These are phyloP conservation scores for Chrysochromulina parva DNA, from an alignment of 78 protist genomes.

Conservation along the genomic window DNA sequence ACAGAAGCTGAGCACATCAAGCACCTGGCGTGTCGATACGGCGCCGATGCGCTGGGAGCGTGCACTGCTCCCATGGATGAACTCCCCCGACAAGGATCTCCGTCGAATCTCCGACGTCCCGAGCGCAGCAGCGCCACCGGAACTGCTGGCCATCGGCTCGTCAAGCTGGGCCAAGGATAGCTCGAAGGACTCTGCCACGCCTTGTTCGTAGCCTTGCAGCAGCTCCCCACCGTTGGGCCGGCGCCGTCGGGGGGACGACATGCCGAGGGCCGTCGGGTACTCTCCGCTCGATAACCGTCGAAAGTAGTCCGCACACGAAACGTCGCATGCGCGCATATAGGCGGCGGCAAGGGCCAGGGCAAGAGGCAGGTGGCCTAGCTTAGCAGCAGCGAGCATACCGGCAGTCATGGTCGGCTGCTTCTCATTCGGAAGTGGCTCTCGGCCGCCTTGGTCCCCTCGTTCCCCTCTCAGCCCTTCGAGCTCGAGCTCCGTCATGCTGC, in stretches of 20 bases:
- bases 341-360: slow-evolving; percentile 26
- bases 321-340: slow-evolving; percentile 25
- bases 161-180: background rate
- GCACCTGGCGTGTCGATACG: background rate
- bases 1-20: background rate
- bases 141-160: no score
- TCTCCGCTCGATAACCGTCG: background rate
- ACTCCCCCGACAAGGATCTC: no score
- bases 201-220: background rate
- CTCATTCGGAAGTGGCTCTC: no score
- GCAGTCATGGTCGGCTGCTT: background rate
- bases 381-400: background rate
- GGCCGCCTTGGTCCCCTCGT: no score
- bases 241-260: background rate
- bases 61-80: background rate
- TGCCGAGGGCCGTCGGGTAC: no score
- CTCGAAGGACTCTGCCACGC: slow-evolving; percentile 18
- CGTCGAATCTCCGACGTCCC: no score
- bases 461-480: no score
- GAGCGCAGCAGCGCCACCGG: no score
- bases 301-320: background rate
- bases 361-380: slow-evolving; percentile 3
- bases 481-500: no score
- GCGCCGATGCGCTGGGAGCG: background rate
- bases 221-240: background rate